phyloP scores from a whole-genome alignment of 1,139 yeast species.

The Saccharomyces hybrid region DNA sequence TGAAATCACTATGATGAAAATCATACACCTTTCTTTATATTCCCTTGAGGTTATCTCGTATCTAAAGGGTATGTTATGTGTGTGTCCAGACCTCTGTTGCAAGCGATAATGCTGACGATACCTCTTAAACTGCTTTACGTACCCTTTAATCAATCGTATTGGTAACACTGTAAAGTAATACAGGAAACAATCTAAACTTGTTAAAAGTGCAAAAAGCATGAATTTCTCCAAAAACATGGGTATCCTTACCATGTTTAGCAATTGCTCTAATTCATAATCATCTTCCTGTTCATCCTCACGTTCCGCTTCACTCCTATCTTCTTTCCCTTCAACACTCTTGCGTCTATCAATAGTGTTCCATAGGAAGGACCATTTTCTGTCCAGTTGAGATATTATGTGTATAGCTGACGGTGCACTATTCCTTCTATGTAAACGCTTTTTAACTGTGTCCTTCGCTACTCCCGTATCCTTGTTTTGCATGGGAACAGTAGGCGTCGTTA shows the following conservation, averaged over 20 bases:
- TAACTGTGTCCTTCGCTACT: not conserved
- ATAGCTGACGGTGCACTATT: not conserved
- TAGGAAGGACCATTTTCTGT: not conserved
- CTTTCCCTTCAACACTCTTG: not conserved
- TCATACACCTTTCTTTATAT: conserved; percentile 20
- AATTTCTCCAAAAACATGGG: conserved; percentile 67
- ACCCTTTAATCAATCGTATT: conserved; percentile 38
- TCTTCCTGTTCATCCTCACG: conserved; percentile 23
- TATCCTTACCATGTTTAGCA: conserved; percentile 52
- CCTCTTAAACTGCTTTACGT: not conserved
- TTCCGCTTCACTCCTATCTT: conserved; percentile 7
- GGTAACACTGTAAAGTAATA: conserved; percentile 76
- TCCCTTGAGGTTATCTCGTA: conserved; percentile 8
- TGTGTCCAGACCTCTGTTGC: not conserved
- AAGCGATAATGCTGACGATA: not conserved
- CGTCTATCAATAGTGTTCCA: conserved; percentile 2
- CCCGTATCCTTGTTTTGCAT: not conserved
- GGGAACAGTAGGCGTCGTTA: not conserved
- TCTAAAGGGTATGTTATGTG: not conserved
- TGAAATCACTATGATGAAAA: conserved; percentile 25
- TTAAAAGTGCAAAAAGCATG: conserved; percentile 66
- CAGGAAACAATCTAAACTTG: conserved; percentile 71
- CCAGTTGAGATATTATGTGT: not conserved
- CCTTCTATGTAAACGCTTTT: not conserved
- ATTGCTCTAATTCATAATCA: conserved; percentile 41